Evolutionary conservation across 176 grass and related monocot genomes (phyloP).

Genomic region (Coix lacrymajobi): DNA sequence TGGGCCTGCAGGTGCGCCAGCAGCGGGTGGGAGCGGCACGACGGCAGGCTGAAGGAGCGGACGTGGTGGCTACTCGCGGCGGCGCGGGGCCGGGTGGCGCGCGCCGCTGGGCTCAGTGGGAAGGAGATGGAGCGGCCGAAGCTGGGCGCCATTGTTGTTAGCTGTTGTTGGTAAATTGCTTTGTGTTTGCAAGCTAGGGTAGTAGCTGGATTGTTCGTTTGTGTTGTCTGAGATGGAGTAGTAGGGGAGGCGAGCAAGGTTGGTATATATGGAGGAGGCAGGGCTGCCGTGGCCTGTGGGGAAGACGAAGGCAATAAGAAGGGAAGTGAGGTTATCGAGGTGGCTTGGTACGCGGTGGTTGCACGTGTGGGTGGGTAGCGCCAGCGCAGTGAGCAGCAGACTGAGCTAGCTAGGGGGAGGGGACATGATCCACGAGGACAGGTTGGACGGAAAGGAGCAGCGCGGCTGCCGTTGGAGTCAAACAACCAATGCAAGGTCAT

Average conservation of each 20-base stretch:
- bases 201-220: neutral
- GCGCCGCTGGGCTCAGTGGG: constrained; percentile 23
- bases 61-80: constrained; percentile 21
- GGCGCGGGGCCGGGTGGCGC: neutral
- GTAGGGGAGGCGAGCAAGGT: too few relatives aligned
- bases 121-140: constrained; percentile 29
- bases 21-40: constrained; percentile 39
- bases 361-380: constrained; percentile 16
- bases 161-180: neutral
- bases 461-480: neutral
- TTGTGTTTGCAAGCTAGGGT: neutral
- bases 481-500: neutral
- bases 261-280: neutral
- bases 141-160: constrained; percentile 27
- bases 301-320: neutral
- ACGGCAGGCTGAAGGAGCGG: constrained; percentile 48
- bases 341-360: constrained; percentile 11
- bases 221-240: constrained; percentile 1
- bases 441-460: neutral
- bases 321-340: neutral
- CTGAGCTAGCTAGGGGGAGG: neutral
- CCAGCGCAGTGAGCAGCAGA: neutral
- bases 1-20: constrained; percentile 23
- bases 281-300: too few relatives aligned
- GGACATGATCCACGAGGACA: constrained; percentile 5